Conservation (phyloP, 2,329 filamentous ascomycete species). For the Phialocephala sp. region DNA sequence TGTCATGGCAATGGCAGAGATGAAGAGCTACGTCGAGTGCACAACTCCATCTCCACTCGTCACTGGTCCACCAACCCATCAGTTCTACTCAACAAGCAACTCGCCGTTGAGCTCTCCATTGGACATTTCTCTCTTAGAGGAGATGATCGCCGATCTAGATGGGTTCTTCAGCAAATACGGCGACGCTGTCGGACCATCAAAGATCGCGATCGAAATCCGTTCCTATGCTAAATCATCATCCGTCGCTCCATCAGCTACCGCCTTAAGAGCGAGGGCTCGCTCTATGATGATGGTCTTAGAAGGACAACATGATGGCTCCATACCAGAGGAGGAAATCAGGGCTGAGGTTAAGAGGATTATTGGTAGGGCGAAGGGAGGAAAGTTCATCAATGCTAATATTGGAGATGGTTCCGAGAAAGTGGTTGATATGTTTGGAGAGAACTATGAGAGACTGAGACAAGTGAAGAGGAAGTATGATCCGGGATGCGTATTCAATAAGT, state of each 20-base stretch:
- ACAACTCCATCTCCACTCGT: constrained; percentile 44
- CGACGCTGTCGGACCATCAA: constrained; percentile 17
- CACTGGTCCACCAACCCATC: constrained; percentile 24
- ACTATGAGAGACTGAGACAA: constrained; percentile 29
- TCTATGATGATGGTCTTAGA: constrained; percentile 16
- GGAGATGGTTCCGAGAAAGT: constrained; percentile 21
- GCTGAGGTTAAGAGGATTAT: constrained; percentile 23
- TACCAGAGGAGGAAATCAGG: constrained; percentile 18
- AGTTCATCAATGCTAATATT: constrained; percentile 24
- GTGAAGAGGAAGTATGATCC: constrained; percentile 36
- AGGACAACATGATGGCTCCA: constrained; percentile 16
- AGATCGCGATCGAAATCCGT: constrained; percentile 20
- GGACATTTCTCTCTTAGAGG: constrained; percentile 20
- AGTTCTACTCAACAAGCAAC: constrained; percentile 21
- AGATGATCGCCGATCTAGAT: constrained; percentile 17
- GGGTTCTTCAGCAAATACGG: constrained; percentile 21
- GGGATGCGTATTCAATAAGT: constrained; percentile 26
- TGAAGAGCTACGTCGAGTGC: constrained; percentile 40
- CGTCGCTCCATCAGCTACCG: constrained; percentile 18
- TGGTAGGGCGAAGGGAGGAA: constrained; percentile 1
- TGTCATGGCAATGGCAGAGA: constrained; percentile 35
- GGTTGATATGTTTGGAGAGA: constrained; percentile 27
- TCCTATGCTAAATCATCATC: constrained; percentile 17
- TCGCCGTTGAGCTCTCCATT: constrained; percentile 16
- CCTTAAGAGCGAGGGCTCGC: constrained; percentile 16